Percentiles rank a stretch among this genome's conserved stretches.
Conservation (phyloP, 768 basidiomycete genomes). For the Lentinula aciculospora region DNA sequence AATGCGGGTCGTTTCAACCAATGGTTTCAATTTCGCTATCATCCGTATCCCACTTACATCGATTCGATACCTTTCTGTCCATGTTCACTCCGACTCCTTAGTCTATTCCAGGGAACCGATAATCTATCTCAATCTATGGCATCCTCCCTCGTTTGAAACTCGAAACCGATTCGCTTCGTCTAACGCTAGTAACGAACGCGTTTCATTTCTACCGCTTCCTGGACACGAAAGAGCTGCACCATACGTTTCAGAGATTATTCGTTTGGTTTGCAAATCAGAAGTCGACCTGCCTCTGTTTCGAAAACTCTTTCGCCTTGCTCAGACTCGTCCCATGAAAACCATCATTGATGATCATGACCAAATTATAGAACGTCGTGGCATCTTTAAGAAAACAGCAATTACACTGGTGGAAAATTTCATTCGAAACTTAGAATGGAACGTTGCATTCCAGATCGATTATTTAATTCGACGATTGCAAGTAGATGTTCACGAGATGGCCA, state of each 20-base stretch:
- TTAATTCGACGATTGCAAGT: constrained; percentile 32
- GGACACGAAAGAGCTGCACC: constrained; percentile 36
- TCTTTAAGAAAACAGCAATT: constrained; percentile 37
- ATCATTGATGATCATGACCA: constrained; percentile 27
- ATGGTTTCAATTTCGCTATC: neutral
- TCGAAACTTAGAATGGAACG: constrained; percentile 32
- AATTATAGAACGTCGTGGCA: constrained; percentile 30
- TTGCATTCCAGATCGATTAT: constrained; percentile 59
- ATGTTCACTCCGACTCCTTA: constrained; percentile 20
- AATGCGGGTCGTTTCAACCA: neutral
- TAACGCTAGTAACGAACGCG: neutral
- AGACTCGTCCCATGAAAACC: constrained; percentile 21
- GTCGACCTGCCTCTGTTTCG: constrained; percentile 32
- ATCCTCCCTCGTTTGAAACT: constrained; percentile 30
- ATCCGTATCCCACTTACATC: constrained; percentile 24
- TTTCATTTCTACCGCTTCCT: neutral
- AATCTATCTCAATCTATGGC: constrained; percentile 37
- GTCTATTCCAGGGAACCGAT: constrained; percentile 15
- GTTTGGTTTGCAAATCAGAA: constrained; percentile 36
- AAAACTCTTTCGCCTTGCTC: constrained; percentile 29
- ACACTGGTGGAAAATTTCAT: constrained; percentile 27
- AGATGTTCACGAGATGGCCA: constrained; percentile 47
- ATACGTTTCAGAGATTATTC: constrained; percentile 34
- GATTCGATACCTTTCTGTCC: constrained; percentile 32
- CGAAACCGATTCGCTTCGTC: neutral